Base-by-base conservation (phyloP, 2,329 filamentous ascomycete species). In the Ophiocordyceps unilateralis region DNA sequence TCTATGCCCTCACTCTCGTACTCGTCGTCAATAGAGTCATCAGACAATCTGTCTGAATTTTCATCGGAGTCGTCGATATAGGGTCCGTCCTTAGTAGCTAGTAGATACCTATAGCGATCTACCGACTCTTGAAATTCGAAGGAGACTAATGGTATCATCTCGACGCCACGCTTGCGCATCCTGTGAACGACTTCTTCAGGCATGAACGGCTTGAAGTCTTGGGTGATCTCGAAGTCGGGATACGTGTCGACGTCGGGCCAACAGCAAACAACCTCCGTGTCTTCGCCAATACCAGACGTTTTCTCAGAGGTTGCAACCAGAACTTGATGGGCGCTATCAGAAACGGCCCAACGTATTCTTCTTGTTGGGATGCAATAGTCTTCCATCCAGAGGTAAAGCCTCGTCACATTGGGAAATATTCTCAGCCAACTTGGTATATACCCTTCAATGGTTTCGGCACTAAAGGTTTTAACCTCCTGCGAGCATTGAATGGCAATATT, bases 1-100 rank as follows among this genome's bases (percentile, higher is more conserved):
- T 64, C 61, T 7, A 65, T 63, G 0, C 59, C 60, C 0, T 62
- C 60, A 38, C 61, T 62, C 34, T 65, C 63, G 15, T 65, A 64
- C 39, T 58, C 53, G 24, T 61, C 50, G n/a, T 47, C 39, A 12
- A 43, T 43, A 2, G 40, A 41, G 4, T 44, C 43, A 3, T 42
- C 41, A 12, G n/a, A 12, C 32, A 17, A 36, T 12, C 10, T 12
- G 5, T 28, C 10, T 4, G 7, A n/a, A 34, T 34, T 9, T 14
- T 34, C 15, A 34, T 9, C 7, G 21, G 20, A 2, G 24, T 22
- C 11, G 9, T 21, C 19, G 36, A 34, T 23, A 9, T 42, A 19
- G 2, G 44, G 38, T 20, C 41, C 17, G 19, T 48, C 40, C 23
- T 43, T 45, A 2, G 19, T 32, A 12, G 21, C 14, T 17, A 46